Conservation (phyloP, 345 rosid genomes). For the Arabis hirsuta region DNA sequence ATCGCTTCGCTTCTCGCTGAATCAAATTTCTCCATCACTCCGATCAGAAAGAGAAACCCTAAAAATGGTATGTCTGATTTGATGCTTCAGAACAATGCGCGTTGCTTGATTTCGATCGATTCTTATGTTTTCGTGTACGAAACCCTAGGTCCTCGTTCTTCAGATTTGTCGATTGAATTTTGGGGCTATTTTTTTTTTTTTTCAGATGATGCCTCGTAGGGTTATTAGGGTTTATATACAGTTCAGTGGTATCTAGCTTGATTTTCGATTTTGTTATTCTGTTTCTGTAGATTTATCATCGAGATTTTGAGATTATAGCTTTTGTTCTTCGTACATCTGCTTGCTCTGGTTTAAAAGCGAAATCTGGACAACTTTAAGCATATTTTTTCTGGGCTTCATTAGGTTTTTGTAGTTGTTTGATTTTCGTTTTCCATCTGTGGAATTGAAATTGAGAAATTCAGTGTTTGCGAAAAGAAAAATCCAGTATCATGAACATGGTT, state of each 20-base stretch:
- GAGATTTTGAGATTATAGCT: background rate
- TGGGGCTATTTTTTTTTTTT: background rate
- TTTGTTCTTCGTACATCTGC: background rate
- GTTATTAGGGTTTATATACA: conserved; percentile 1
- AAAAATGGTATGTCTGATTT: too few relatives aligned
- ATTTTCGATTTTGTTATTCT: background rate
- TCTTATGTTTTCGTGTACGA: too few relatives aligned
- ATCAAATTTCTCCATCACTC: too few relatives aligned
- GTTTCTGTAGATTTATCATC: background rate
- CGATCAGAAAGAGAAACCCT: too few relatives aligned
- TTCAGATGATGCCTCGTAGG: background rate
- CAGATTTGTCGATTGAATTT: conserved; percentile 25
- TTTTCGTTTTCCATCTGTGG: background rate
- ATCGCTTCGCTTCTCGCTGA: too few relatives aligned
- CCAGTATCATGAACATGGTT: background rate
- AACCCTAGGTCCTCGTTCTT: background rate
- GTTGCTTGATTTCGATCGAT: too few relatives aligned
- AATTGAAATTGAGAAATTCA: background rate
- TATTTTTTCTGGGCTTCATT: background rate
- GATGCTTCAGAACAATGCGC: too few relatives aligned
- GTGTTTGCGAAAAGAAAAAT: background rate
- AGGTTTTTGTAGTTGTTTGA: background rate
- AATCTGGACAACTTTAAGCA: background rate
- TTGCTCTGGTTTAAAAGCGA: background rate
- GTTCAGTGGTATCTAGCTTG: background rate